Evolutionary conservation across 2,329 filamentous ascomycete species (phyloP).

Genomic region (Bipolaris oryzae): DNA sequence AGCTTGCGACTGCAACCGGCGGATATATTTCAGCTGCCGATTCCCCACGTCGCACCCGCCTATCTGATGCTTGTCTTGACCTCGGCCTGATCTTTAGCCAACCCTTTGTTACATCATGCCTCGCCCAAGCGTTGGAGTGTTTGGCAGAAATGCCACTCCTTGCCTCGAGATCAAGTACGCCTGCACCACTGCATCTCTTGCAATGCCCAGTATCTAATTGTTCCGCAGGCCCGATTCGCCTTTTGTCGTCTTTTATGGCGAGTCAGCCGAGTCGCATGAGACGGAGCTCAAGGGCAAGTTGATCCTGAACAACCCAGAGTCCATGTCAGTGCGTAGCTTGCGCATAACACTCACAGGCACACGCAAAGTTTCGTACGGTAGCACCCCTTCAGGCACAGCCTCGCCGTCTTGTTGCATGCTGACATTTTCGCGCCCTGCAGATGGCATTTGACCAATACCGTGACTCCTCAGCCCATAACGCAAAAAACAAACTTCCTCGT

Average conservation of each 20-base stretch:
- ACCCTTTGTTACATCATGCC: constrained; percentile 37
- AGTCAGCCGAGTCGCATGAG: constrained; percentile 53
- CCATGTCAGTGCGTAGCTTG: constrained; percentile 55
- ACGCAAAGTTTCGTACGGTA: constrained; percentile 54
- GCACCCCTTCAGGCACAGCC: constrained; percentile 4
- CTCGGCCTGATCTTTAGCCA: constrained; percentile 7
- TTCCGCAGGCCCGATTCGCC: constrained; percentile 51
- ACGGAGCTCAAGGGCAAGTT: constrained; percentile 55
- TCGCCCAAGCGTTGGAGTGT: constrained; percentile 41
- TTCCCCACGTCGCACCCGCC: background rate
- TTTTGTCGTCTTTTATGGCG: constrained; percentile 58
- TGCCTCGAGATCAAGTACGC: constrained; percentile 54
- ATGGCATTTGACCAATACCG: constrained; percentile 47
- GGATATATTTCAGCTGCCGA: background rate
- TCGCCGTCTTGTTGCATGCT: constrained; percentile 12
- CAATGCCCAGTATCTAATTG: constrained; percentile 6
- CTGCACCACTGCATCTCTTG: constrained; percentile 5
- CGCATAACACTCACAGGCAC: constrained; percentile 56
- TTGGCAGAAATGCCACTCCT: constrained; percentile 43
- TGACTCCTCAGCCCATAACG: constrained; percentile 51
- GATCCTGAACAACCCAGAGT: constrained; percentile 54
- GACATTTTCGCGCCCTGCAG: constrained; percentile 25
- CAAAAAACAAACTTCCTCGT: constrained; percentile 56
- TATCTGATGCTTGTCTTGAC: constrained; percentile 16
- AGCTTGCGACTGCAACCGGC: constrained; percentile 5